A percentile compares a stretch with the other conserved stretches of the same genome.
phyloP scores from a whole-genome alignment of 2,329 filamentous ascomycete species.

The Epichloe elymi region DNA sequence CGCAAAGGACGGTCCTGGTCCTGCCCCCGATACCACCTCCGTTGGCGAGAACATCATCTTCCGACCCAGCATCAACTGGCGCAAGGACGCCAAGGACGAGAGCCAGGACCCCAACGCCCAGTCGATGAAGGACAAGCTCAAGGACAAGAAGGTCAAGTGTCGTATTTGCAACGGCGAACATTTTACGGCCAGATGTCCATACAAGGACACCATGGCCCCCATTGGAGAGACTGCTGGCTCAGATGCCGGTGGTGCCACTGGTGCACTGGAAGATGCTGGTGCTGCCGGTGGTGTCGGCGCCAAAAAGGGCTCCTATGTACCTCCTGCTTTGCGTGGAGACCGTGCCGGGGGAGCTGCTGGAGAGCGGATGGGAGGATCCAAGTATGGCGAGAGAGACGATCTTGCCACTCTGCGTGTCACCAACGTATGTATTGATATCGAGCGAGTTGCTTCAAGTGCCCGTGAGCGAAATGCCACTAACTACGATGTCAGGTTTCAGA shows the following conservation, averaged over 20 bases:
- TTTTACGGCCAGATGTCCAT: conserved; percentile 97
- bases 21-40: conserved; percentile 77
- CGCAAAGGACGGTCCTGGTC: conserved; percentile 71
- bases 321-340: conserved; percentile 75
- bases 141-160: conserved; percentile 99
- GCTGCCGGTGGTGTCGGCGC: conserved; percentile 38
- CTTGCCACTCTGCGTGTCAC: conserved; percentile 92
- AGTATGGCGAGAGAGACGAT: conserved; percentile 89
- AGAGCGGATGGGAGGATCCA: conserved; percentile 71
- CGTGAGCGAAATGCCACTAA: conserved; percentile 14
- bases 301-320: conserved; percentile 79
- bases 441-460: not conserved
- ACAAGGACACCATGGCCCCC: conserved; percentile 98
- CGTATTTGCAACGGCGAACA: conserved; percentile 98
- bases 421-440: conserved; percentile 55
- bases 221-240: conserved; percentile 47
- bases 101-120: conserved; percentile 60
- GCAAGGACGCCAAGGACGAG: conserved; percentile 74
- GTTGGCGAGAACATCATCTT: conserved; percentile 98
- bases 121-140: conserved; percentile 68
- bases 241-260: conserved; percentile 36
- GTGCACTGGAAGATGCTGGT: conserved; percentile 35
- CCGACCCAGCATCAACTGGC: conserved; percentile 87
- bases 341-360: conserved; percentile 42
- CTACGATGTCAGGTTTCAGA: conserved; percentile 60